These are phyloP conservation scores for Neurospora tetrasperma DNA, from an alignment of 495 filamentous ascomycete genomes.

Conservation along the genomic window DNA sequence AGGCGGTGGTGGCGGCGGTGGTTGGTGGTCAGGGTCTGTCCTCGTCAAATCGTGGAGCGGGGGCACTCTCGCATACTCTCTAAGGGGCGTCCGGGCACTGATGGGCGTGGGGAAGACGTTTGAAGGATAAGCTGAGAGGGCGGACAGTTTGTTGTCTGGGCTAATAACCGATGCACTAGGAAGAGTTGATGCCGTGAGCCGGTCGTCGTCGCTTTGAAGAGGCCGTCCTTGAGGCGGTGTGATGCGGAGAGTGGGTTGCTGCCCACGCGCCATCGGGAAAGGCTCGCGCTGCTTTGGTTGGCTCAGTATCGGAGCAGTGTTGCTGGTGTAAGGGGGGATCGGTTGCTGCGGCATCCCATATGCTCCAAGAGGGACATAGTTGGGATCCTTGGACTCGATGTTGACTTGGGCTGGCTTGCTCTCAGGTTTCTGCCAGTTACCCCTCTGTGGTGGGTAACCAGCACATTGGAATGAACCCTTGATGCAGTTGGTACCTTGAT, in stretches of 20 bases:
- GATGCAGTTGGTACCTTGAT: conserved; percentile 78
- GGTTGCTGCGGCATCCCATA: conserved; percentile 40
- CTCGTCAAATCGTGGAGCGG: conserved; percentile 44
- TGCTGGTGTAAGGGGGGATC: conserved; percentile 20
- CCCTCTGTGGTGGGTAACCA: conserved; percentile 69
- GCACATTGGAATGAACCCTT: conserved; percentile 88
- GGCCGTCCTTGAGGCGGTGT: conserved; percentile 44
- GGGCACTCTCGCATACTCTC: conserved; percentile 43
- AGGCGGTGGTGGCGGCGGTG: conserved; percentile 13
- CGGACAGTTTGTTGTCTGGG: conserved; percentile 45
- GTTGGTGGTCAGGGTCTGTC: conserved; percentile 33
- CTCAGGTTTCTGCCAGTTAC: conserved; percentile 57
- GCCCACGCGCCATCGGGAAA: conserved; percentile 41
- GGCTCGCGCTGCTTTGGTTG: conserved; percentile 39
- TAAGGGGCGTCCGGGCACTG: conserved; percentile 37
- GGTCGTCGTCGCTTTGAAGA: conserved; percentile 38
- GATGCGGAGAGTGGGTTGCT: conserved; percentile 37
- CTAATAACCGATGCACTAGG: conserved; percentile 41
- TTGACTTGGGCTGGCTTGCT: conserved; percentile 56
- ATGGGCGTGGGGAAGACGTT: conserved; percentile 45
- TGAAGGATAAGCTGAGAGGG: conserved; percentile 36
- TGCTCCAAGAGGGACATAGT: conserved; percentile 48
- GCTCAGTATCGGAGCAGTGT: conserved; percentile 8
- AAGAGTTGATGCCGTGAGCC: conserved; percentile 37
- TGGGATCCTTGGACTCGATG: conserved; percentile 73